A percentile compares a stretch with the other conserved stretches of the same genome.
Conservation (phyloP, 1,139 yeast species). For the Taphrina communis region DNA sequence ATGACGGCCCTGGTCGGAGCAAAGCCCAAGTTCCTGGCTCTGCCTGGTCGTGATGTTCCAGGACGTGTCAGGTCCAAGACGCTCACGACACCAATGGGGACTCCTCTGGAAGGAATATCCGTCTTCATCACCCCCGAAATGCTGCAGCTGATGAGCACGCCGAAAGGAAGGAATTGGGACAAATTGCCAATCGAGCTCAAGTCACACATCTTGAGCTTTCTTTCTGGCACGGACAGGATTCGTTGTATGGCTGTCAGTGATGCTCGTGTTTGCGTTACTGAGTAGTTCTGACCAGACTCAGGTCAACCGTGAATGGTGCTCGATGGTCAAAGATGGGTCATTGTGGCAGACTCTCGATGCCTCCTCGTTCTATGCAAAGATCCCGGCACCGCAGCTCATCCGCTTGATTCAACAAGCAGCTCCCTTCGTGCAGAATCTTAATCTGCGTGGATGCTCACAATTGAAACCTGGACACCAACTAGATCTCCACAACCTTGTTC, state of each 20-base stretch:
- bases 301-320: slow-evolving; percentile 22
- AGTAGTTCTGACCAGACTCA: neutral
- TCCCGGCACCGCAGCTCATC: slow-evolving; percentile 42
- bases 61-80: slow-evolving; percentile 24
- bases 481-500: slow-evolving; percentile 40
- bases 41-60: neutral
- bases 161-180: slow-evolving; percentile 49
- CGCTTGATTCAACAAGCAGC: slow-evolving; percentile 41
- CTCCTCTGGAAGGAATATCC: slow-evolving; percentile 19
- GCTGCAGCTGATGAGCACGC: neutral
- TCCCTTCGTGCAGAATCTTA: slow-evolving; percentile 43
- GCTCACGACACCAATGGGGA: slow-evolving; percentile 32
- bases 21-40: slow-evolving; percentile 16
- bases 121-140: slow-evolving; percentile 23
- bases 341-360: slow-evolving; percentile 45
- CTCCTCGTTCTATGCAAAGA: slow-evolving; percentile 30
- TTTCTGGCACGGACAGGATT: slow-evolving; percentile 35
- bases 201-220: slow-evolving; percentile 34
- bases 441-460: slow-evolving; percentile 45
- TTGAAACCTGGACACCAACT: slow-evolving; percentile 30
- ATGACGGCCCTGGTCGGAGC: neutral
- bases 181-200: slow-evolving; percentile 45
- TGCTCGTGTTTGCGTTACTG: neutral
- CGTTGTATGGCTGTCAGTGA: slow-evolving; percentile 36
- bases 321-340: slow-evolving; percentile 43